A percentile compares a stretch with the other conserved stretches of the same genome.
These are phyloP conservation scores for Ustilago curta DNA, from an alignment of 1,284 basidiomycete species.

Conservation along the genomic window DNA sequence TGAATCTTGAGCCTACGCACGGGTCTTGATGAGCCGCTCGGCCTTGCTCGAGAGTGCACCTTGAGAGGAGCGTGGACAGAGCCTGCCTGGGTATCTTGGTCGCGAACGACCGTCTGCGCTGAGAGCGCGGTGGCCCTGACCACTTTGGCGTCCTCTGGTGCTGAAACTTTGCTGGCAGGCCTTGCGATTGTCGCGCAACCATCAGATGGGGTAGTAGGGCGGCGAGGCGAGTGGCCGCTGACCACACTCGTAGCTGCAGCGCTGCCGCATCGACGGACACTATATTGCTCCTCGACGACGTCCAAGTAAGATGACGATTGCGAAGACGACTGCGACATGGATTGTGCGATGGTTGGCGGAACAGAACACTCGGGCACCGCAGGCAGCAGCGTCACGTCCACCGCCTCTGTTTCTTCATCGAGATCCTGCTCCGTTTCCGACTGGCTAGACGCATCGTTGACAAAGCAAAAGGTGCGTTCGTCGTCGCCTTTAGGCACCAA, in stretches of 20 bases:
- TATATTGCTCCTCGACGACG: constrained; percentile 12
- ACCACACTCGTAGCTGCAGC: background rate
- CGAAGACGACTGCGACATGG: constrained; percentile 9
- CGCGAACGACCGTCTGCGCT: constrained; percentile 4
- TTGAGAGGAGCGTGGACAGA: constrained; percentile 9
- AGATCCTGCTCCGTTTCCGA: constrained; percentile 8
- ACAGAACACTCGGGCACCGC: background rate
- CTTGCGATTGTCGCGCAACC: background rate
- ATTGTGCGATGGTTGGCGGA: constrained; percentile 1
- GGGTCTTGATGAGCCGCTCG: constrained; percentile 13
- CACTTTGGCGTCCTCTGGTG: background rate
- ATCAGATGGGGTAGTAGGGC: background rate
- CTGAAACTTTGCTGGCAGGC: background rate
- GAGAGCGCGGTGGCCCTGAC: background rate
- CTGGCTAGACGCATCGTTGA: constrained; percentile 26
- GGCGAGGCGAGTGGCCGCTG: background rate
- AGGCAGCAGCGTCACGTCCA: background rate
- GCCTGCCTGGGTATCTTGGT: constrained; percentile 17
- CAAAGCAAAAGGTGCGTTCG: constrained; percentile 41
- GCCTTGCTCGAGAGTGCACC: background rate
- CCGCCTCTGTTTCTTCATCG: constrained; percentile 10
- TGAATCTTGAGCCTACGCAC: constrained; percentile 30
- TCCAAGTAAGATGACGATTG: constrained; percentile 20
- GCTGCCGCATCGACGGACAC: background rate
- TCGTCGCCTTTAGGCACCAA: constrained; percentile 38